Evolutionary conservation across 495 filamentous ascomycete species (phyloP).

Genomic region (Hyaloscypha variabilis): DNA sequence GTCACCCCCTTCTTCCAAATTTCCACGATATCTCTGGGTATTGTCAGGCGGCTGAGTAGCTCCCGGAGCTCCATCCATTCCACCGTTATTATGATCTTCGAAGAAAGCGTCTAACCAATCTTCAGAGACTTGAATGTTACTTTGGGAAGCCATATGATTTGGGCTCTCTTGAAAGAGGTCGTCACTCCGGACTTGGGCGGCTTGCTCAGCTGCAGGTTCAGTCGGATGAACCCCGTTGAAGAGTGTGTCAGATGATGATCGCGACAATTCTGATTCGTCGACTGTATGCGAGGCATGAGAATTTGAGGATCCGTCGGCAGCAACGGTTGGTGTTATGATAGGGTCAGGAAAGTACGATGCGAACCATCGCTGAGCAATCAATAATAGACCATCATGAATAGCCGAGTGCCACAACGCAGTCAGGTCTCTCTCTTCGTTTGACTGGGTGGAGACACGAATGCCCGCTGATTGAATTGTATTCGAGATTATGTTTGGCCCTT

Average conservation of each 20-base stretch:
- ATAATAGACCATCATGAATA: slow-evolving; percentile 2
- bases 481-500: slow-evolving; percentile 4
- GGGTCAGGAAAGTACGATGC: not conserved
- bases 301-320: not conserved
- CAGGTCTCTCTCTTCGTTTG: slow-evolving; percentile 9
- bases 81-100: too few relatives aligned
- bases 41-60: too few relatives aligned
- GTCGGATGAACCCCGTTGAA: not conserved
- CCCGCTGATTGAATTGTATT: not conserved
- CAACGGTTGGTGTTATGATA: not conserved
- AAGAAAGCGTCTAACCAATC: too few relatives aligned
- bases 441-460: slow-evolving; percentile 2
- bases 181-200: not conserved
- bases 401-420: slow-evolving; percentile 6
- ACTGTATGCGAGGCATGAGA: not conserved
- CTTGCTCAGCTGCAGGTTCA: not conserved
- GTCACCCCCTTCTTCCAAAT: too few relatives aligned
- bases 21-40: too few relatives aligned
- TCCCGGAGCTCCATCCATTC: too few relatives aligned
- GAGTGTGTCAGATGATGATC: not conserved
- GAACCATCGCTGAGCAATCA: slow-evolving; percentile 6
- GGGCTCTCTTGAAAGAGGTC: not conserved
- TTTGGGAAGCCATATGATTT: not conserved
- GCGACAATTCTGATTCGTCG: not conserved
- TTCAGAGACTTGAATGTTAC: too few relatives aligned